Evolutionary conservation across 2,329 filamentous ascomycete genomes (phyloP).

Genomic region (Nemania sp.): DNA sequence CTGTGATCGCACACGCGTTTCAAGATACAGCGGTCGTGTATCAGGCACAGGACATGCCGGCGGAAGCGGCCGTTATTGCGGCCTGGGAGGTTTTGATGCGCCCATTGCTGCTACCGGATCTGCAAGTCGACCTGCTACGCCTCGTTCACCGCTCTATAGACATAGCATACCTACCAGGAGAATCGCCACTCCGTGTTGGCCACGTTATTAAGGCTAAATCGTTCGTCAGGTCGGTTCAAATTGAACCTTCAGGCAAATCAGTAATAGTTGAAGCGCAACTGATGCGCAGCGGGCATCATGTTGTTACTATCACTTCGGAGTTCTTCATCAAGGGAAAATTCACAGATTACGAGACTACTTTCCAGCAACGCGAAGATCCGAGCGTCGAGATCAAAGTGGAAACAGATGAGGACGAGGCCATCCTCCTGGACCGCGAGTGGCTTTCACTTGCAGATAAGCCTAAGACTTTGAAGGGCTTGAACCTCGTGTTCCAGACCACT

Average conservation of each 20-base stretch:
- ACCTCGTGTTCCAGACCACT: slow-evolving; percentile 7
- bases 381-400: slow-evolving; percentile 13
- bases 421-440: slow-evolving; percentile 21
- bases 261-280: slow-evolving; percentile 20
- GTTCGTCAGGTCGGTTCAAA: slow-evolving; percentile 95
- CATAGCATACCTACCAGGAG: slow-evolving; percentile 66
- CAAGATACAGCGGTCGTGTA: slow-evolving; percentile 70
- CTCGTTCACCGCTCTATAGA: slow-evolving; percentile 95
- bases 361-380: slow-evolving; percentile 17
- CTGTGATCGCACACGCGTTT: neutral
- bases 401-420: slow-evolving; percentile 13
- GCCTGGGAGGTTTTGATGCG: slow-evolving; percentile 99
- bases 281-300: slow-evolving; percentile 11
- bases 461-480: slow-evolving; percentile 9
- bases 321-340: slow-evolving; percentile 27
- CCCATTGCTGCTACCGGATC: slow-evolving; percentile 96
- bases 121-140: slow-evolving; percentile 94
- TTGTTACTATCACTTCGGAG: slow-evolving; percentile 22
- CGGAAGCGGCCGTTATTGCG: slow-evolving; percentile 97
- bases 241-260: slow-evolving; percentile 66
- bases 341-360: slow-evolving; percentile 12
- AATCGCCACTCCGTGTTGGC: slow-evolving; percentile 53
- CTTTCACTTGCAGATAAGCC: slow-evolving; percentile 12
- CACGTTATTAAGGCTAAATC: slow-evolving; percentile 72
- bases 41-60: slow-evolving; percentile 71